Base-by-base conservation (phyloP, 352 stramenopile genomes). In the Chrysophaeum taylorii region DNA sequence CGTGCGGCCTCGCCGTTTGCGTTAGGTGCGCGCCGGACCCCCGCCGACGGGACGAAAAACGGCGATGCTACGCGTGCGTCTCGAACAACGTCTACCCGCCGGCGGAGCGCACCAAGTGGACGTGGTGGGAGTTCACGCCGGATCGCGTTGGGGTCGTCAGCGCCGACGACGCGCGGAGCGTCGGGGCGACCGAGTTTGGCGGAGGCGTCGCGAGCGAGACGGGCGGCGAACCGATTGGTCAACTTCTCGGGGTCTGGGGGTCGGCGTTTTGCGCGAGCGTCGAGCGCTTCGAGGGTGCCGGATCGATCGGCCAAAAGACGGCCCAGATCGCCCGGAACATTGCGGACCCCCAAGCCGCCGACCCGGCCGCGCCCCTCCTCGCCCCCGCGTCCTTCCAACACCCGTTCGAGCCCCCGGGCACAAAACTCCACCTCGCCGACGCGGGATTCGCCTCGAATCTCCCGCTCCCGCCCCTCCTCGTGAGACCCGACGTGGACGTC, bases 211-310 rank as follows among this genome's bases (percentile, higher is more conserved):
- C 25, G 48, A 60, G 25, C 5, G 18, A 21, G 5, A 5, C 21
- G 5, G 48, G 48, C 48, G 48, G 48, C 48, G 48, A 60, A 25
- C 48, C 48, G 18, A 5, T 60, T 25, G 48, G 48, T 18, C 18
- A 18, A 9, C 48, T 60, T 4, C 48, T 60, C 18, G 48, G 48
- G 9, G 48, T 60, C 18, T n/a, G n/a, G 18, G 48, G 48, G 18
- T 60, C 48, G 18, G 48, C 48, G 48, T 60, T 60, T 25, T 60
- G 48, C 48, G 48, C 52, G 52, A 63, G 27, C 7, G 25, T 63
- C 27, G 52, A 63, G 23, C 25, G 33, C 7, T 36, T 63, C 52
- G 25, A 7, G 25, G 52, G 52, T 33, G 25, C 27, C 23, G 52
- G 48, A 18, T 9, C 25, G 48, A 60, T 33, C 18, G 48, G 48